Evolutionary conservation across 495 filamentous ascomycete genomes (phyloP), one percentile per base, ranked within the genome.

Genomic region (Penicillium herquei): DNA sequence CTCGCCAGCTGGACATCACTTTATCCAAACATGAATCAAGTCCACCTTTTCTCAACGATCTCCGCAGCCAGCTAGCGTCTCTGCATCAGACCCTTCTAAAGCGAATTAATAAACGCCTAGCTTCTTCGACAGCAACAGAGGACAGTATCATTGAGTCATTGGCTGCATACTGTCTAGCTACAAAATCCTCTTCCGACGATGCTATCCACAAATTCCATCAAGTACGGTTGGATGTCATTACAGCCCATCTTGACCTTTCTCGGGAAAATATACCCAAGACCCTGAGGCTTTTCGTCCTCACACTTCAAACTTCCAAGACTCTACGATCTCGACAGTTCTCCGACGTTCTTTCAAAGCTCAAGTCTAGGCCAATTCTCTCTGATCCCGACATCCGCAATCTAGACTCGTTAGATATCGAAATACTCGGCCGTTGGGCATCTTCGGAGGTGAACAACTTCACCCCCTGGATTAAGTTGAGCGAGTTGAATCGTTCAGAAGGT

Each of bases 381-480:
- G 87, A 94, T 60, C 73, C 79, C 8, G 82, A 87, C 11, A 69
- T 97, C 11, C 75, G 75, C 32, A 71, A 64, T 0, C 56, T 94
- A 17, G 81, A 87, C 45, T 89, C 88, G 5, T 73, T 97, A 8
- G 81, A 89, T 35, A 71, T 98, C n/a, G 92, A 95, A 61, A 68
- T 94, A 34, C 84, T 93, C 58, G 85, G 84, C 49, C 79, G 82
- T 39, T 97, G 90, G 90, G 85, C 95, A 37, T 81, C 89, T 6
- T 84, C 91, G 11, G 91, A 96, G 48, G 87, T 97, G 32, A 81
- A 80, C 32, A 89, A 87, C 48, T 98, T 95, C 70, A 95, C 86
- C 0, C 95, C 94, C 0, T 96, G 91, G 75, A 88, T 96, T 45
- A 85, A 91, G 32, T 82, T 95, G 58, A 91, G 92, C 52, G 90